Evolutionary conservation across 805 yeast genomes (phyloP).

Genomic region (Nakazawaea molendinolei): DNA sequence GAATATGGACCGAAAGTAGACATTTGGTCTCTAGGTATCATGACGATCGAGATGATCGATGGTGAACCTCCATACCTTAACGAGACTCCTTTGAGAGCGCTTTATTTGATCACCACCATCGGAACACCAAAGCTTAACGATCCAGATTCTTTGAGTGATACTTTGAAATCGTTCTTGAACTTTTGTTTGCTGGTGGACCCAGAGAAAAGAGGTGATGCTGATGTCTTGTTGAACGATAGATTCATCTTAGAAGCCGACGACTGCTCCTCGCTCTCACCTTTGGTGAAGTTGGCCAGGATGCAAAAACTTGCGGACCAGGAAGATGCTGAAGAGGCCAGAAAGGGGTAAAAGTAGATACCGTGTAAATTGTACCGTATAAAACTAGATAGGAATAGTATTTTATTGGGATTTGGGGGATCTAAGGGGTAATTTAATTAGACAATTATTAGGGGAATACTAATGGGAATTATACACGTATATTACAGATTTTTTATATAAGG

Average conservation of each 20-base stretch:
- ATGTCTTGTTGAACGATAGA: constrained; percentile 58
- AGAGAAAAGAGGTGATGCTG: constrained; percentile 73
- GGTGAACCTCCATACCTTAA: constrained; percentile 81
- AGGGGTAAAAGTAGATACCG: too few species aligned
- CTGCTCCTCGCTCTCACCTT: constrained; percentile 57
- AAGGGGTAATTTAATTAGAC: neutral
- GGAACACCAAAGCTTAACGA: constrained; percentile 71
- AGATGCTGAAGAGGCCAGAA: too few species aligned
- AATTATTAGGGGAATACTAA: neutral
- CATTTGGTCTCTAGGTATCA: constrained; percentile 77
- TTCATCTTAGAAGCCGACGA: constrained; percentile 60
- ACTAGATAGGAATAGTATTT: too few species aligned
- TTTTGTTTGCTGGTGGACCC: constrained; percentile 80
- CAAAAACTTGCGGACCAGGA: constrained; percentile 39
- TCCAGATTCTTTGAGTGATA: constrained; percentile 68
- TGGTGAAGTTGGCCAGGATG: constrained; percentile 67
- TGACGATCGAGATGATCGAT: constrained; percentile 85
- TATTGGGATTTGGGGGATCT: too few species aligned
- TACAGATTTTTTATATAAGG: neutral
- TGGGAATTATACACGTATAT: neutral
- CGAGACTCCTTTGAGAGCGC: constrained; percentile 72
- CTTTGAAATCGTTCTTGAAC: constrained; percentile 62
- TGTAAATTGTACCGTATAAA: too few species aligned
- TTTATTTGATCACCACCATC: constrained; percentile 70
- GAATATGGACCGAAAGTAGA: constrained; percentile 80